phyloP scores from a whole-genome alignment of 495 filamentous ascomycete genomes.

The Parathielavia appendiculata region DNA sequence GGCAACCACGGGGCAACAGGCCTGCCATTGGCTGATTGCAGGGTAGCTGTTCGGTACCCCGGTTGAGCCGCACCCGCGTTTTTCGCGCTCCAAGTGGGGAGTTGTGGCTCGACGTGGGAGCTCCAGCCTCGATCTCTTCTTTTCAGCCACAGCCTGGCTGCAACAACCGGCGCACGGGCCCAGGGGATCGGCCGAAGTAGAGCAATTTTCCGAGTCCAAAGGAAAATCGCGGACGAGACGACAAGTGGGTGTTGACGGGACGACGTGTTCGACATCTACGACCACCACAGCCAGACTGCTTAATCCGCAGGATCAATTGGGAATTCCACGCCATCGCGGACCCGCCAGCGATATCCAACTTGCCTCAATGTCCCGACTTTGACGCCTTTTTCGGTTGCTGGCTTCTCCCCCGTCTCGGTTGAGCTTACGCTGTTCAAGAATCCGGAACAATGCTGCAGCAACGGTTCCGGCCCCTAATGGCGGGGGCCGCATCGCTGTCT shows the following conservation, averaged over 20 bases:
- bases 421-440: constrained; percentile 4
- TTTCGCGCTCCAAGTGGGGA: constrained; percentile 21
- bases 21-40: constrained; percentile 35
- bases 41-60: constrained; percentile 15
- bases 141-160: constrained; percentile 5
- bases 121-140: constrained; percentile 3
- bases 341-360: neutral
- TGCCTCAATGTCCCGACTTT: constrained; percentile 21
- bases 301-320: constrained; percentile 15
- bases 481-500: constrained; percentile 21
- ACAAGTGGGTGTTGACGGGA: constrained; percentile 2
- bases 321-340: neutral
- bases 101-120: constrained; percentile 25
- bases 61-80: constrained; percentile 27
- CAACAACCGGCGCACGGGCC: constrained; percentile 17
- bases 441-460: constrained; percentile 31
- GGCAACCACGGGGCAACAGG: constrained; percentile 46
- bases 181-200: neutral
- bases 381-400: constrained; percentile 5
- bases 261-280: neutral
- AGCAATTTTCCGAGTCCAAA: constrained; percentile 16
- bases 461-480: constrained; percentile 27
- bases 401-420: constrained; percentile 1
- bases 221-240: constrained; percentile 3
- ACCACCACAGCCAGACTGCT: constrained; percentile 1